Base-by-base conservation (phyloP, 2,329 filamentous ascomycete genomes). In the Fusarium sp. region DNA sequence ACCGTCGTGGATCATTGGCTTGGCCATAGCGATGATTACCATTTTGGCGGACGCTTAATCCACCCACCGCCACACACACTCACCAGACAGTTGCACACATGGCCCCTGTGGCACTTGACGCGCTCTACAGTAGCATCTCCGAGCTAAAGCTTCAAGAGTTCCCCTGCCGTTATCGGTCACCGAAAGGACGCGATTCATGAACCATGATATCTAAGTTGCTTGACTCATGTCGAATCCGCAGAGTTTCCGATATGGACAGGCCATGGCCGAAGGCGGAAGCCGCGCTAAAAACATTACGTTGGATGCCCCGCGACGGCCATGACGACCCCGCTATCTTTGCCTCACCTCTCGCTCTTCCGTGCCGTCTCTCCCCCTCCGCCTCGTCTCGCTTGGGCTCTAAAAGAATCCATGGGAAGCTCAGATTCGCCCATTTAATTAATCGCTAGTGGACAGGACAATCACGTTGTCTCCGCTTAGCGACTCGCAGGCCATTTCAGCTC, bases 271-370 rank as follows among this genome's bases (percentile, higher is more conserved):
- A 74, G 47, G 38, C 69, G 71, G 72, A 70, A 72, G 50, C 20
- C 22, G 66, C 59, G 71, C 71, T 73, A 66, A 57, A 47, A 27
- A 66, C 47, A 37, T 59, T 57, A 66, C 47, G 43, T 59, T 57
- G 32, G 37, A 57, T 72, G 62, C 72, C 72, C 72, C 72, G 72
- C 72, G 72, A 20, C 45, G 37, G 61, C 60, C 60, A 71, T 68
- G 60, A 70, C 54, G 57, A 74, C 72, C 72, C 72, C 72, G 69
- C 72, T 63, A 60, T 56, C 61, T 57, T 56, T 35, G 61, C 47
- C 47, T 63, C 33, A 56, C 47, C 57, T 56, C 57, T 43, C 57
- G 37, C 35, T 22, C 38, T 64, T 25, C 22, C 22, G 9, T 40
- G 17, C 38, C 17, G 45, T 47, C 50, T 73, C 70, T 57, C 68